Conservation (phyloP, 768 basidiomycete species). For the Pulveroboletus sp. region DNA sequence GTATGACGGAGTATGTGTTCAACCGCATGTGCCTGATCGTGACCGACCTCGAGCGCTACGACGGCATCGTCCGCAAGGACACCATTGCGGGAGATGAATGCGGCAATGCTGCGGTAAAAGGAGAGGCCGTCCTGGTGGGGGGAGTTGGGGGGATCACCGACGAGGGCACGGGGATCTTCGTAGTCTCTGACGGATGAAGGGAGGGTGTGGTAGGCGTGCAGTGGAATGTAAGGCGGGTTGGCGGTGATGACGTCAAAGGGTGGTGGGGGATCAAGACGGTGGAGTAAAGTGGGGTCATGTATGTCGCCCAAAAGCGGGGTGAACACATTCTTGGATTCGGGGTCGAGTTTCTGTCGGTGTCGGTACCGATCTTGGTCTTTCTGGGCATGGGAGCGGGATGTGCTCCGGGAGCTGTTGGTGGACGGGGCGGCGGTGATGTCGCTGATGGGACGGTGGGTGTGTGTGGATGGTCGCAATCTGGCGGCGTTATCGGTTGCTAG, state of each 20-base stretch:
- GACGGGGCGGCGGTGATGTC: neutral
- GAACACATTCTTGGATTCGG: slow-evolving; percentile 26
- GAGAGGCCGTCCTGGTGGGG: slow-evolving; percentile 46
- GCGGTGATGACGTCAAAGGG: slow-evolving; percentile 78
- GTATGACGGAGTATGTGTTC: slow-evolving; percentile 47
- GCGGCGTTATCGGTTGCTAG: slow-evolving; percentile 45
- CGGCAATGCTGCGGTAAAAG: slow-evolving; percentile 70
- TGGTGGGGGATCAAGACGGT: slow-evolving; percentile 31
- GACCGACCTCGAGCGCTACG: slow-evolving; percentile 78
- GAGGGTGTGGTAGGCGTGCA: slow-evolving; percentile 55
- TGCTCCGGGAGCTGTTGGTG: neutral
- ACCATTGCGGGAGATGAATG: slow-evolving; percentile 46
- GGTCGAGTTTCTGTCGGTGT: neutral
- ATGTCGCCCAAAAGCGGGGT: slow-evolving; percentile 44
- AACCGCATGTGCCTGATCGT: slow-evolving; percentile 64
- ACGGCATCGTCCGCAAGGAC: slow-evolving; percentile 50
- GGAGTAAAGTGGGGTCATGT: slow-evolving; percentile 21
- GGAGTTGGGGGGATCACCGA: slow-evolving; percentile 58
- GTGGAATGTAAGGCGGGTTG: slow-evolving; percentile 85
- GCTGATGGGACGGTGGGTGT: slow-evolving; percentile 6
- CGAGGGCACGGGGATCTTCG: slow-evolving; percentile 79
- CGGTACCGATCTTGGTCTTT: neutral
- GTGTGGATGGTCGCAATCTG: slow-evolving; percentile 5
- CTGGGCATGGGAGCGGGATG: neutral
- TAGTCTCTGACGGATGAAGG: slow-evolving; percentile 65